Evolutionary conservation across 805 yeast genomes (phyloP).

Genomic region (Groenewaldozyma tartarivorans): DNA sequence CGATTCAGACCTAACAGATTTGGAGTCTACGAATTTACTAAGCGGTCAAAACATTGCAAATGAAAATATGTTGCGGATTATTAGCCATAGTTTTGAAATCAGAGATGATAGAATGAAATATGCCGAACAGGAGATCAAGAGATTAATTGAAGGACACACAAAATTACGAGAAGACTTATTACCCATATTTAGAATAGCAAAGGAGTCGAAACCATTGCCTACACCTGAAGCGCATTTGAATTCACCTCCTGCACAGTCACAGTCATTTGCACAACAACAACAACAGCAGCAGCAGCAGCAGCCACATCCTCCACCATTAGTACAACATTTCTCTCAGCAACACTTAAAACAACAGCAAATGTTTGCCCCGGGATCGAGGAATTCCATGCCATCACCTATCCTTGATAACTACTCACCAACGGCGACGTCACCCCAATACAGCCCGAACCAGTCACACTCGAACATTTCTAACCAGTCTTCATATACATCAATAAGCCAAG

Average conservation of each 20-base stretch:
- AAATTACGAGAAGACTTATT: slow-evolving; percentile 54
- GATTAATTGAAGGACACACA: slow-evolving; percentile 44
- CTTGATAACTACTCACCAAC: slow-evolving; percentile 6
- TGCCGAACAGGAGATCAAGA: slow-evolving; percentile 29
- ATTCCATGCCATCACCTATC: slow-evolving; percentile 1
- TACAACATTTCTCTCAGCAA: background rate
- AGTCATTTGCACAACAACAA: slow-evolving; percentile 9
- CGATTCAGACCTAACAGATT: too few species aligned
- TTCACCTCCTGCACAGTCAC: slow-evolving; percentile 23
- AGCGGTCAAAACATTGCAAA: too few species aligned
- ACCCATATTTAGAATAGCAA: slow-evolving; percentile 51
- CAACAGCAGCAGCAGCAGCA: slow-evolving; percentile 10
- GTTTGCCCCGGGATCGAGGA: slow-evolving; percentile 1
- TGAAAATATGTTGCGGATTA: slow-evolving; percentile 4
- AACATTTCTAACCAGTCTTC: background rate
- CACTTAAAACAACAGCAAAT: slow-evolving; percentile 7
- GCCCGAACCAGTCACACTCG: background rate
- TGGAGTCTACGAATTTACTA: too few species aligned
- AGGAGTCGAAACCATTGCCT: slow-evolving; percentile 58
- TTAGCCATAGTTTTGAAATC: slow-evolving; percentile 13
- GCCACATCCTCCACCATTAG: background rate
- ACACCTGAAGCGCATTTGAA: slow-evolving; percentile 36
- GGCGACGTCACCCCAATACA: background rate
- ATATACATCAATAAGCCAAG: background rate
- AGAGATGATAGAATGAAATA: slow-evolving; percentile 26